Percentiles rank a stretch among this genome's conserved stretches.
Evolutionary conservation across 306 rosid genomes (phyloP).

Genomic region (Luffa acutangula): DNA sequence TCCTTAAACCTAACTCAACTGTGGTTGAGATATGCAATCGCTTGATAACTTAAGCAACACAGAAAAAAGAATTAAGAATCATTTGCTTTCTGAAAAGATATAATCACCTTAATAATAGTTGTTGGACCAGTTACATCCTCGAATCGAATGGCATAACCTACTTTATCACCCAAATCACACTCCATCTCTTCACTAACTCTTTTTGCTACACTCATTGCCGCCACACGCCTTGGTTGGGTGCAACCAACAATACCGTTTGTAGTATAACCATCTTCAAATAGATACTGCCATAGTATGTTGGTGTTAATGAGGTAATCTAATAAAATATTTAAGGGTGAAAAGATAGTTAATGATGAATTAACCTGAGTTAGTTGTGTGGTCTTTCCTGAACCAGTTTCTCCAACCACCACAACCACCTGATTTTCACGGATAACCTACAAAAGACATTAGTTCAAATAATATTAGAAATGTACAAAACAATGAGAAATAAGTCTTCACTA

Average conservation of each 20-base stretch:
- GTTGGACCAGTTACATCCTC: constrained; percentile 94
- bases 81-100: background rate
- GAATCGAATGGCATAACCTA: constrained; percentile 97
- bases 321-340: background rate
- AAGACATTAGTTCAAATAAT: background rate
- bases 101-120: constrained; percentile 71
- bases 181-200: constrained; percentile 99
- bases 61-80: background rate
- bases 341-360: constrained; percentile 7
- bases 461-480: constrained; percentile 9
- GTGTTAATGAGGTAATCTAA: background rate
- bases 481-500: background rate
- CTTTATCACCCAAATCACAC: constrained; percentile 77
- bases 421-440: constrained; percentile 82
- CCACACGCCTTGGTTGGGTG: constrained; percentile 99
- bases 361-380: constrained; percentile 98
- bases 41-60: background rate
- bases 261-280: constrained; percentile 88
- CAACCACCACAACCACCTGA: constrained; percentile 88
- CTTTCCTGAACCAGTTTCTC: constrained; percentile 99
- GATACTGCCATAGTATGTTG: constrained; percentile 51
- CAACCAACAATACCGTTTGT: constrained; percentile 71
- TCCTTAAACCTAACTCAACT: background rate
- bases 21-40: background rate
- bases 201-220: constrained; percentile 99